These are phyloP conservation scores for Sclerotinia spermophila DNA, from an alignment of 2,329 filamentous ascomycete genomes.

Conservation along the genomic window DNA sequence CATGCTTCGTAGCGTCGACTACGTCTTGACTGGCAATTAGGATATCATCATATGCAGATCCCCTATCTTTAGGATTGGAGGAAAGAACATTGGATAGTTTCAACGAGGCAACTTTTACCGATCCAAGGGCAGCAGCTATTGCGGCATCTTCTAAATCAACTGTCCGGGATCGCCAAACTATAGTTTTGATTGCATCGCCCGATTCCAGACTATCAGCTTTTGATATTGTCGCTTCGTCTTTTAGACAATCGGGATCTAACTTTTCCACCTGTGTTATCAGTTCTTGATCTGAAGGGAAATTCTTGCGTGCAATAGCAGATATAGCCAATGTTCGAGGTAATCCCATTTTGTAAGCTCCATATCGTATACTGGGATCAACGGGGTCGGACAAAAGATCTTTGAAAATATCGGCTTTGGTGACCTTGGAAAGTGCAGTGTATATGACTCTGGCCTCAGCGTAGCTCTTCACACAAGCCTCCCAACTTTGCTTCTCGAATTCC, in stretches of 20 bases:
- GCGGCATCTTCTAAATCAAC: constrained; percentile 90
- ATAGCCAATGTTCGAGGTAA: constrained; percentile 82
- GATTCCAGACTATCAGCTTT: constrained; percentile 49
- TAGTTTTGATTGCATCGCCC: constrained; percentile 63
- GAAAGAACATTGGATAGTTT: constrained; percentile 48
- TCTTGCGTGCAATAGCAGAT: constrained; percentile 70
- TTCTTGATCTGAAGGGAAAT: constrained; percentile 65
- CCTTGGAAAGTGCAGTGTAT: constrained; percentile 70
- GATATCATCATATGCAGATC: constrained; percentile 85
- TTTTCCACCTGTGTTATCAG: constrained; percentile 66
- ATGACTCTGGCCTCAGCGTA: constrained; percentile 77
- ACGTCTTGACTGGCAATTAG: constrained; percentile 89
- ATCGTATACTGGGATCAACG: constrained; percentile 89
- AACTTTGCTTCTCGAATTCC: constrained; percentile 82
- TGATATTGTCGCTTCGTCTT: constrained; percentile 50
- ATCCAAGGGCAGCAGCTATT: constrained; percentile 78
- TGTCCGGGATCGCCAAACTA: constrained; percentile 80
- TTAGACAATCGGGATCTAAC: constrained; percentile 65
- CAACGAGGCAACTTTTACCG: constrained; percentile 55
- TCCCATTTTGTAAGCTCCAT: constrained; percentile 88
- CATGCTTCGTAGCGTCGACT: constrained; percentile 87
- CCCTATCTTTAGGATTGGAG: constrained; percentile 61
- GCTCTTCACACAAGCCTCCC: constrained; percentile 71
- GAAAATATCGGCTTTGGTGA: constrained; percentile 71
- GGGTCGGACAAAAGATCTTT: constrained; percentile 82